Conservation (phyloP, 176 grass and related monocot genomes). For the Echinochloa phyllopogon region DNA sequence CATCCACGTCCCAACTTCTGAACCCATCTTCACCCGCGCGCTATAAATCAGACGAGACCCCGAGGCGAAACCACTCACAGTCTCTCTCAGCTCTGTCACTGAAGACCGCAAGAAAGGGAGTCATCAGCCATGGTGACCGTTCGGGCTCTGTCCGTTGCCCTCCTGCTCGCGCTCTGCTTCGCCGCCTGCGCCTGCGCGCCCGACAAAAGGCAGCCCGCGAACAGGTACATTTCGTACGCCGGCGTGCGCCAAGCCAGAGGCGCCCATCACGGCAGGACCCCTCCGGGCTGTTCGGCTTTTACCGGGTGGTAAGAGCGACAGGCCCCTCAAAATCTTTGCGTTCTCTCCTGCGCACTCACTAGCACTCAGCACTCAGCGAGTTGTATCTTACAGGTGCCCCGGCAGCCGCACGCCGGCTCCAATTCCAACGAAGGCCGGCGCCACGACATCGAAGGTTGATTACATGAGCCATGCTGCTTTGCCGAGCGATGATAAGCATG, state of each 20-base stretch:
- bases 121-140: background rate
- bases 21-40: background rate
- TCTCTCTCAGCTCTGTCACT: background rate
- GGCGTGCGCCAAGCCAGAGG: background rate
- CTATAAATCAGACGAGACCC: background rate
- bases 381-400: background rate
- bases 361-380: no score
- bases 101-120: background rate
- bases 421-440: background rate
- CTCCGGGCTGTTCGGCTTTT: background rate
- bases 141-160: background rate
- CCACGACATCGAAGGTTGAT: background rate
- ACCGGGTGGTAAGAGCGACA: background rate
- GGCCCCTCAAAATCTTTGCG: background rate
- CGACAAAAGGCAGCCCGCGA: background rate
- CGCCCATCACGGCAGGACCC: background rate
- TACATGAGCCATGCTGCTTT: background rate
- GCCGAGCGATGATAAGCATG: background rate
- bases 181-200: background rate
- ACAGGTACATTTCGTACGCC: background rate
- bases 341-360: background rate
- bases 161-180: conserved; percentile 7
- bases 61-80: background rate
- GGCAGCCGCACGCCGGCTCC: background rate
- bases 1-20: background rate